Evolutionary conservation across 371 early-diverging fungal genomes (phyloP), one percentile per base, ranked within the genome.

Genomic region (Haplosporangium sp.): DNA sequence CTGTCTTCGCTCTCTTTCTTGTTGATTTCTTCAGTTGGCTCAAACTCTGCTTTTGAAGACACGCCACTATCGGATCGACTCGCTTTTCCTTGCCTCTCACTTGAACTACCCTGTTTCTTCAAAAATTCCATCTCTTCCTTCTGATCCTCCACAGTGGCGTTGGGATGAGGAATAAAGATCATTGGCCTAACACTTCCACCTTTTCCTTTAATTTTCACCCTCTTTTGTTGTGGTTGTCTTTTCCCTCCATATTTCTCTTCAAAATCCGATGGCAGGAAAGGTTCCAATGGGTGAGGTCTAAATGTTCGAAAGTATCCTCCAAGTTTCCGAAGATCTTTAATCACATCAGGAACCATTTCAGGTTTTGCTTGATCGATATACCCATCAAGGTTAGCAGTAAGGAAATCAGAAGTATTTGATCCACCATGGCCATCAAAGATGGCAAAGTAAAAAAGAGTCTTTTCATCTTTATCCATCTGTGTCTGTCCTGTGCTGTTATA

Each of bases 381-480:
- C 17, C 65, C 58, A 52, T 76, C 77, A 63, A 82, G 58, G n/a
- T 82, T 69, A 17, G 77, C 72, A 4, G 67, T 73, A 39, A 82
- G 42, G 47, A 65, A 76, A 42, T 82, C 82, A 34, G 73, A 77
- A 1, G 77, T 72, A 19, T 82, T 65, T 7, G 82, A 82, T 40
- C 82, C 82, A 3, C 82, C 82, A 34, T 82, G 82, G 13, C 82
- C 77, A 47, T 76, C 76, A 76, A 82, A 82, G 19, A 82, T 79
- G 10, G 74, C 70, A 67, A 79, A 79, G 53, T 79, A 79, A 38
- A 79, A 79, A 19, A 79, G 68, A 0, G 79, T 67, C 62, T 74
- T 74, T 38, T 74, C 48, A 47, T 79, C 69, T 6, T 71, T 74
- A 45, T 79, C 79, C 68, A 79, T 74, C 19, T 79, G 79, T 3